Percentiles rank a stretch among this genome's conserved stretches.
These are phyloP conservation scores for Pseudogymnoascus sp. DNA, from an alignment of 2,329 filamentous ascomycete species.

Conservation along the genomic window DNA sequence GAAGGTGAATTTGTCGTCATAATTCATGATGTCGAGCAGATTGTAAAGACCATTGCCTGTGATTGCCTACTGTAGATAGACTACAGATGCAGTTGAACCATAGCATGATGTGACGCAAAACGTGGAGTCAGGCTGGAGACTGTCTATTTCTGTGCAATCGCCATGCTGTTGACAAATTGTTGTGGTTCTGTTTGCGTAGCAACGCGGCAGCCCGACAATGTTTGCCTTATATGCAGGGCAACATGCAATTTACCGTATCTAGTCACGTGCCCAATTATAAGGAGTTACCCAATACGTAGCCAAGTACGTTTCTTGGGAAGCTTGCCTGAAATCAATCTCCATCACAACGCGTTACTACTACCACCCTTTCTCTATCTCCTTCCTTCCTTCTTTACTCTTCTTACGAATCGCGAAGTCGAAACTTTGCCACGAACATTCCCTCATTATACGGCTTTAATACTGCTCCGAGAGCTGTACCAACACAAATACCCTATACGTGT, in stretches of 20 bases:
- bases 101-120: background rate
- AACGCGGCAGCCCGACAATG: background rate
- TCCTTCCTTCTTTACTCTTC: constrained; percentile 8
- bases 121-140: background rate
- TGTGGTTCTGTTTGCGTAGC: background rate
- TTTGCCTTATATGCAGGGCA: constrained; percentile 1
- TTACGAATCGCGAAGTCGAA: background rate
- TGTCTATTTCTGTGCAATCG: constrained; percentile 5
- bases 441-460: constrained; percentile 3
- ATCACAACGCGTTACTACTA: constrained; percentile 5
- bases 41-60: background rate
- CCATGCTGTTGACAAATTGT: background rate
- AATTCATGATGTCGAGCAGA: background rate
- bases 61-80: background rate
- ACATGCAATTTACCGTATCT: background rate
- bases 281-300: constrained; percentile 8
- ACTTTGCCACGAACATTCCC: constrained; percentile 4
- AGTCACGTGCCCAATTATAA: background rate
- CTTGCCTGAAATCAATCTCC: constrained; percentile 7
- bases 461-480: constrained; percentile 5
- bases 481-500: constrained; percentile 9
- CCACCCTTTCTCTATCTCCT: constrained; percentile 1
- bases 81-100: background rate
- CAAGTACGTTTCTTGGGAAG: constrained; percentile 6
- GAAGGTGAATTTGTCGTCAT: background rate